These are phyloP conservation scores for Pestalotiopsis sp. DNA, from an alignment of 2,329 filamentous ascomycete genomes.

Conservation along the genomic window DNA sequence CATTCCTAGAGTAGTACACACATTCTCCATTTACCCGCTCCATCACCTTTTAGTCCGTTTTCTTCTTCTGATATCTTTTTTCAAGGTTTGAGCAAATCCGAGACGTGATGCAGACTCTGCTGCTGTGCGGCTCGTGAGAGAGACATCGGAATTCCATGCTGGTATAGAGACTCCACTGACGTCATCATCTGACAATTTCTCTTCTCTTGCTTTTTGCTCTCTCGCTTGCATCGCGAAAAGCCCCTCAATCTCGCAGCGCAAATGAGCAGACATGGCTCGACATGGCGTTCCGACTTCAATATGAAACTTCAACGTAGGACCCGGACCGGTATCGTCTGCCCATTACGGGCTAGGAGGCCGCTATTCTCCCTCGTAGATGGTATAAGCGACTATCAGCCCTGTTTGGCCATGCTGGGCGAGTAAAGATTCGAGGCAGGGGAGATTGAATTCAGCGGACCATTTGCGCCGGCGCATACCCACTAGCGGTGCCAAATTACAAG, in stretches of 20 bases:
- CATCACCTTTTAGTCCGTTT: not conserved
- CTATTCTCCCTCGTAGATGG: not conserved
- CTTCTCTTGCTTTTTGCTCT: not conserved
- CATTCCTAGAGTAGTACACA: not conserved
- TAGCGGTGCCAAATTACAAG: not conserved
- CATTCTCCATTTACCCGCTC: not conserved
- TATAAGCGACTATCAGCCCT: not conserved
- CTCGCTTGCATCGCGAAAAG: not conserved
- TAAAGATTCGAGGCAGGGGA: not conserved
- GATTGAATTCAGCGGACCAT: not conserved
- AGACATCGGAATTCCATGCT: not conserved
- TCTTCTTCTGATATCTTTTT: not conserved
- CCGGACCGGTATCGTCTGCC: not conserved
- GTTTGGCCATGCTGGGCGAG: not conserved
- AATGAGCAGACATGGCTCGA: not conserved
- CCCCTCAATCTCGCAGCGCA: not conserved
- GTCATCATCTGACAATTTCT: not conserved
- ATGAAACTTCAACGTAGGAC: not conserved
- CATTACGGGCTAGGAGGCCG: not conserved
- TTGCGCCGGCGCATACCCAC: not conserved
- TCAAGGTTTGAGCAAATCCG: not conserved
- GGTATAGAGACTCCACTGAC: not conserved
- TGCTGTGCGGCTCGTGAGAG: not conserved
- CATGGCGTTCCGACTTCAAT: not conserved
- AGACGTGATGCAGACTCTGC: not conserved